Base-by-base conservation (phyloP, 2,329 filamentous ascomycete genomes). In the Colletotrichum sansevieriae region DNA sequence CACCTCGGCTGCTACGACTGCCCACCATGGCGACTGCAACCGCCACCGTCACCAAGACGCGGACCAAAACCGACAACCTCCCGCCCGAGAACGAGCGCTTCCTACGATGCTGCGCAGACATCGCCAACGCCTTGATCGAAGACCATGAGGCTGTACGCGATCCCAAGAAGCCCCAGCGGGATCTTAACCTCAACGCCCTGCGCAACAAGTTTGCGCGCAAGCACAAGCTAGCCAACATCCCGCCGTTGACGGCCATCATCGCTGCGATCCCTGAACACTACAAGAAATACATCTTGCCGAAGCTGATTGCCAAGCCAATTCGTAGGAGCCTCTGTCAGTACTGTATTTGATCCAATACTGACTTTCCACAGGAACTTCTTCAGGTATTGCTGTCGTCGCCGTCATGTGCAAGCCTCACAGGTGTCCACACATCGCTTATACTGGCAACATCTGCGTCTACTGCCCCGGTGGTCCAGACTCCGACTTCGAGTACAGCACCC, bases 341-440 rank as follows among this genome's bases (percentile, higher is more conserved):
- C 29, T 29, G 29, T 29, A 9, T 29, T 29, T 1, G 29, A 29
- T 29, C 29, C 25, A 18, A 18, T 10, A 29, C 25, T 55, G 18
- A 65, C 33, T 41, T 5, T 12, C 11, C 4, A 5, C 72, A 93
- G 90, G 94, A 75, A 98, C 95, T 15, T 97, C 95, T 0, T 98
- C 95, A 60, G 96, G 96, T 66, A 99, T 99, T 75, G 96, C 96
- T 2, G 96, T 99, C 9, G 96, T 99, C 54, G 96, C 97, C 49
- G 97, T 99, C 73, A 99, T 99, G 96, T 98, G 96, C 87, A 99
- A 99, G 81, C 96, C 96, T 25, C 96, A 99, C 79, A 88, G 96
- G 77, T 99, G 96, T 77, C 96, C 96, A 18, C 96, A 99, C 77
- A 99, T 99, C 74, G 93, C 96, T 11, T 99, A 98, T 79, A 99